Conservation (phyloP, 495 filamentous ascomycete genomes). For the Neurospora intermedia region DNA sequence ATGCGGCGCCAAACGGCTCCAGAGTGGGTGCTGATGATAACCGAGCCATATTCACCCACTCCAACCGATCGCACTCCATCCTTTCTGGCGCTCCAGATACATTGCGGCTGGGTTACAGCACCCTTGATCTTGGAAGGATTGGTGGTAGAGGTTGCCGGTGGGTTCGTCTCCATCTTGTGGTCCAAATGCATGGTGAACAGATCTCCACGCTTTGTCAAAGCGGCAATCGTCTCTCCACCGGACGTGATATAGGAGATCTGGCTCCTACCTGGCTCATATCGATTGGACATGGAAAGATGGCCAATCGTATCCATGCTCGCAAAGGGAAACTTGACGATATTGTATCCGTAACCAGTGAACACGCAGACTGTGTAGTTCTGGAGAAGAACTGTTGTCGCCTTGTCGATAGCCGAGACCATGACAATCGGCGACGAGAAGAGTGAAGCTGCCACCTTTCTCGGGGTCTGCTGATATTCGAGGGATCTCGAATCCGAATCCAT, state of each 20-base stretch:
- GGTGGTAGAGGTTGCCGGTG: constrained; percentile 63
- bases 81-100: constrained; percentile 84
- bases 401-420: constrained; percentile 80
- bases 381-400: constrained; percentile 75
- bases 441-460: constrained; percentile 78
- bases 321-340: constrained; percentile 69
- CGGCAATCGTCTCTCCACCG: constrained; percentile 84
- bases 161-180: constrained; percentile 48
- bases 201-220: constrained; percentile 71
- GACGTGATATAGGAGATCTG: constrained; percentile 64
- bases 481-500: constrained; percentile 92
- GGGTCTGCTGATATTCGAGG: constrained; percentile 67
- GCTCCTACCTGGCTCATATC: constrained; percentile 53
- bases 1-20: constrained; percentile 86
- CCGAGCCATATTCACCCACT: constrained; percentile 85
- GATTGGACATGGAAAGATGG: constrained; percentile 50
- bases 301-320: constrained; percentile 57
- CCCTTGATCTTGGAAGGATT: constrained; percentile 79
- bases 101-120: constrained; percentile 60
- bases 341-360: constrained; percentile 88
- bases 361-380: constrained; percentile 84
- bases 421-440: constrained; percentile 68
- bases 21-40: constrained; percentile 85
- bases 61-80: constrained; percentile 73
- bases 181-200: constrained; percentile 71